Percentiles rank a stretch among this genome's conserved stretches.
phyloP scores from a whole-genome alignment of 345 rosid species.

The Gossypioides kirkii region DNA sequence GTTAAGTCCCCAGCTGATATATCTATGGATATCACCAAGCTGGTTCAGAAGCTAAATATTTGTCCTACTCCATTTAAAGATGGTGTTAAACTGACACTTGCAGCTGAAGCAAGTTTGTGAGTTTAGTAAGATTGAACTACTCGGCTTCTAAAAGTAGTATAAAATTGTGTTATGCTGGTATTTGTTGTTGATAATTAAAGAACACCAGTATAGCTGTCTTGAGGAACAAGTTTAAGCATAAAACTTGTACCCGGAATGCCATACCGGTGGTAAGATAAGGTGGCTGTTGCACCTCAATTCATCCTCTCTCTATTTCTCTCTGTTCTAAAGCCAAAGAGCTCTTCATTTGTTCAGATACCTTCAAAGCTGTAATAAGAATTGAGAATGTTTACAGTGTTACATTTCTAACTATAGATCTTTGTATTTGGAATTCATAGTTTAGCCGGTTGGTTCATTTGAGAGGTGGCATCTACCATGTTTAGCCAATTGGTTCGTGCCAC shows the following conservation, averaged over 20 bases:
- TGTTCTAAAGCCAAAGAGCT: background rate
- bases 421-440: background rate
- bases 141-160: background rate
- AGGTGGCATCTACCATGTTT: too few species aligned
- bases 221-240: background rate
- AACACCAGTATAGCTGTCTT: background rate
- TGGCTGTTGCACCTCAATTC: background rate
- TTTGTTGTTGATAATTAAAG: slow-evolving; percentile 2
- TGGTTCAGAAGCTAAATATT: slow-evolving; percentile 45
- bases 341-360: slow-evolving; percentile 3
- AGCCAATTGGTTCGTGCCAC: too few species aligned
- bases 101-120: slow-evolving; percentile 25
- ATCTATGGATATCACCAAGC: slow-evolving; percentile 73
- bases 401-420: background rate
- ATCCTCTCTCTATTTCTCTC: background rate
- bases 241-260: background rate
- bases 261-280: background rate
- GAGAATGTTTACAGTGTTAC: background rate
- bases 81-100: slow-evolving; percentile 62
- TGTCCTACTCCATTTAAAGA: slow-evolving; percentile 57
- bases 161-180: background rate
- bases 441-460: too few species aligned
- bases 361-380: background rate
- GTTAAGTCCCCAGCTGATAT: slow-evolving; percentile 79
- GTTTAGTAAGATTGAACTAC: background rate